Conservation (phyloP, 352 stramenopile genomes). For the Pythium brassicae region DNA sequence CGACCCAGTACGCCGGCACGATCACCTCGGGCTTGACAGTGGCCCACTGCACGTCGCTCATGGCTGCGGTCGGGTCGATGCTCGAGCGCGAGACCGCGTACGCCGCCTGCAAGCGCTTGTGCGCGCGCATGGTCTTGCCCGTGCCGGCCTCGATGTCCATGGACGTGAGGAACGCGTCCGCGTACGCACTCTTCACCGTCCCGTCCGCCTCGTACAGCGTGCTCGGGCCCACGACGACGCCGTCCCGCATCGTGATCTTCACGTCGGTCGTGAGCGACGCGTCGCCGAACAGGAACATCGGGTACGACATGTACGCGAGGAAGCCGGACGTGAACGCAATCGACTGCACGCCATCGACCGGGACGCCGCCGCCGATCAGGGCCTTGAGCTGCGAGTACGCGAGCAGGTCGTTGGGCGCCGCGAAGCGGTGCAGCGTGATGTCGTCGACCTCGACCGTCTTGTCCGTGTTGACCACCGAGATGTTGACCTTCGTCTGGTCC, state of each 20-base stretch:
- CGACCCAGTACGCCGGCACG: constrained; percentile 51
- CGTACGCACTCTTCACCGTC: constrained; percentile 33
- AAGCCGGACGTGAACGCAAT: constrained; percentile 66
- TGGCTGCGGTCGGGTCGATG: constrained; percentile 28
- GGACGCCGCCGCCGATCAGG: constrained; percentile 35
- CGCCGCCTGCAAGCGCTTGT: constrained; percentile 56
- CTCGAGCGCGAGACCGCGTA: constrained; percentile 45
- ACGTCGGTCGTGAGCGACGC: constrained; percentile 35
- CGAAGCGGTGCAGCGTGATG: constrained; percentile 17
- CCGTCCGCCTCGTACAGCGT: constrained; percentile 43
- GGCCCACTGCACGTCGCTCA: constrained; percentile 65
- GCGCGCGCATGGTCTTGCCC: constrained; percentile 64
- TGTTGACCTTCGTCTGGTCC: constrained; percentile 14
- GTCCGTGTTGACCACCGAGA: constrained; percentile 8
- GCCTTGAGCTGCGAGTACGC: constrained; percentile 23
- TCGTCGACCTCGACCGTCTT: constrained; percentile 1
- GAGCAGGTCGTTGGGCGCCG: constrained; percentile 31
- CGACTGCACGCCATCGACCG: constrained; percentile 62
- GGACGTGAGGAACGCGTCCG: constrained; percentile 46
- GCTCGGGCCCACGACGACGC: constrained; percentile 29
- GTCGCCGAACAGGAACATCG: constrained; percentile 63
- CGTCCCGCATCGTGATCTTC: constrained; percentile 54
- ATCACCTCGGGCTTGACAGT: constrained; percentile 49
- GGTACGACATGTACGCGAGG: constrained; percentile 65
- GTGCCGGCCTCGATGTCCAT: constrained; percentile 61